These are phyloP conservation scores for Aspergillus carlsbadensis DNA, from an alignment of 495 filamentous ascomycete genomes.

Conservation along the genomic window DNA sequence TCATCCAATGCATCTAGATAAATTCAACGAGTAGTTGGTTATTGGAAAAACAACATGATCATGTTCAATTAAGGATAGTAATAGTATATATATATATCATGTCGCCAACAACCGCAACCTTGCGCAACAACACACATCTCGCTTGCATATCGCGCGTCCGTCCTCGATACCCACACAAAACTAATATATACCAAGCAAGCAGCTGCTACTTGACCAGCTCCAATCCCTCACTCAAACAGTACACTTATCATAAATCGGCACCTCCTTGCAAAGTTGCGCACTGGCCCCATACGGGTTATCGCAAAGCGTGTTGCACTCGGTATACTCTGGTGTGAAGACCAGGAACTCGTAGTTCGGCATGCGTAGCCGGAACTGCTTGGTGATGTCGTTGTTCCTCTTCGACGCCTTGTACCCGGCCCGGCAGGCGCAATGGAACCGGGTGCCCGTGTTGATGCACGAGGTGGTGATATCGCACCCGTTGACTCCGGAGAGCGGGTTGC, in stretches of 20 bases:
- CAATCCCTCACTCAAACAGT: conserved; percentile 20
- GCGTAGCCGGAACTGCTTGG: conserved; percentile 38
- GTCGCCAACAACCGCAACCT: not conserved
- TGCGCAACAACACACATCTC: no score
- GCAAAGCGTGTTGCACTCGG: conserved; percentile 40
- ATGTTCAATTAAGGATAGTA: not conserved
- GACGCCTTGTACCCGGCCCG: conserved; percentile 65
- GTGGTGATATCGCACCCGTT: conserved; percentile 45
- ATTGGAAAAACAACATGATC: no score
- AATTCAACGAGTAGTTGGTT: no score
- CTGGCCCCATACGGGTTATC: conserved; percentile 32
- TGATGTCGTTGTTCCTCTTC: conserved; percentile 29
- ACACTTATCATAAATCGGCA: conserved; percentile 31
- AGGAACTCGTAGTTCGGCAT: conserved; percentile 44
- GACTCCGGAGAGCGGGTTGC: conserved; percentile 43
- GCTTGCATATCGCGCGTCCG: no score
- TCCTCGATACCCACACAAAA: not conserved
- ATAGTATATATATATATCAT: conserved; percentile 1
- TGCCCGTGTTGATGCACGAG: conserved; percentile 59
- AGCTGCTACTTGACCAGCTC: not conserved
- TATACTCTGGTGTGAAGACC: conserved; percentile 41
- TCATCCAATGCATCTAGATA: no score
- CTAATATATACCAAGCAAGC: not conserved
- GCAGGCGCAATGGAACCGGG: conserved; percentile 74
- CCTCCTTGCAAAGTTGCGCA: conserved; percentile 38